Percentiles rank a stretch among this genome's conserved stretches.
These are phyloP conservation scores for Monoraphidium neglectum DNA, from an alignment of 139 green algal genomes.

Conservation along the genomic window DNA sequence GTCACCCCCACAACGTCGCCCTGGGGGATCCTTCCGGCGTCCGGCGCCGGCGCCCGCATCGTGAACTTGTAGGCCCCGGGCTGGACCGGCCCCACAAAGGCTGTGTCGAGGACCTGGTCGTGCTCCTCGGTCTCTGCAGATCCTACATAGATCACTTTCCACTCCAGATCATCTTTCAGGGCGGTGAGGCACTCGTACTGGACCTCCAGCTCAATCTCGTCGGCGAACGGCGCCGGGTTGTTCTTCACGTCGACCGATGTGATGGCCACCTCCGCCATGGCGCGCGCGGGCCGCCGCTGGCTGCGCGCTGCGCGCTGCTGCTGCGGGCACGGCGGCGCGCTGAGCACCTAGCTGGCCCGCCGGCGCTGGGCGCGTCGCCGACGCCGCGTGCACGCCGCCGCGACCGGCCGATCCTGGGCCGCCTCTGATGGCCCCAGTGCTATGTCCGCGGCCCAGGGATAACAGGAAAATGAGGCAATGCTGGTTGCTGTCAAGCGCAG, in stretches of 20 bases:
- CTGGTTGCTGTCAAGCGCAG: too few relatives aligned
- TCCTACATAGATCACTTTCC: conserved; percentile 96
- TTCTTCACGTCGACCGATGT: conserved; percentile 79
- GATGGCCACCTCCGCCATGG: conserved; percentile 92
- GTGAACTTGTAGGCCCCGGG: conserved; percentile 90
- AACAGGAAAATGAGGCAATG: too few relatives aligned
- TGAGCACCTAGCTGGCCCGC: too few relatives aligned
- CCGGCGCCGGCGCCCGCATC: conserved; percentile 85
- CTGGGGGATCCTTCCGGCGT: conserved; percentile 73
- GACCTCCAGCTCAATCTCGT: conserved; percentile 94
- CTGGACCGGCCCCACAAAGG: conserved; percentile 93
- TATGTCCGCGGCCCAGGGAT: too few relatives aligned
- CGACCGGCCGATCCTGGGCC: neutral
- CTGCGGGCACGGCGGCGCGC: neutral
- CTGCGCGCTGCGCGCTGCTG: neutral
- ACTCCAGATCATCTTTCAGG: conserved; percentile 91
- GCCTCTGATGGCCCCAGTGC: too few relatives aligned
- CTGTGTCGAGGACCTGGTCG: conserved; percentile 93
- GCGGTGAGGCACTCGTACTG: conserved; percentile 90
- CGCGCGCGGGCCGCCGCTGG: neutral
- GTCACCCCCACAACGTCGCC: conserved; percentile 91
- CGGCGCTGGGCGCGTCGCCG: too few relatives aligned
- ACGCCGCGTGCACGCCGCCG: neutral
- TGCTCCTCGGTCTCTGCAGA: conserved; percentile 91
- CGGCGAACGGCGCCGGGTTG: conserved; percentile 82